Conservation (phyloP, 2,329 filamentous ascomycete species). For the Aspergillus candidus region DNA sequence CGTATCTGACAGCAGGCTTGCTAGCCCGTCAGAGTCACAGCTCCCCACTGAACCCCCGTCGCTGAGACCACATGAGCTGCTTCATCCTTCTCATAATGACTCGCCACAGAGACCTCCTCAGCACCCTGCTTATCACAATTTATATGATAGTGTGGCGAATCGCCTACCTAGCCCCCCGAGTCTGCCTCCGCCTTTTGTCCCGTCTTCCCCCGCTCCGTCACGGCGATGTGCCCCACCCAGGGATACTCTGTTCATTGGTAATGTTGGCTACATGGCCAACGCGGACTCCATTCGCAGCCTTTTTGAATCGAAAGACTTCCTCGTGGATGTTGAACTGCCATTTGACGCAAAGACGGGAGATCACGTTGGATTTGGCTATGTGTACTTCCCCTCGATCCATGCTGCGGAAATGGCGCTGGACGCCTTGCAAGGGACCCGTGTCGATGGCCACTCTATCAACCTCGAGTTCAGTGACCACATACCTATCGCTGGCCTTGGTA, state of each 20-base stretch:
- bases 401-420: slow-evolving; percentile 33
- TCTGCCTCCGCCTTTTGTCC: no score
- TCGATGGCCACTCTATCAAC: slow-evolving; percentile 38
- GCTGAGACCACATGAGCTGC: no score
- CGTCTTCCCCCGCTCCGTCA: no score
- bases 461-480: slow-evolving; percentile 32
- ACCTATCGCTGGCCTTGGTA: slow-evolving; percentile 14
- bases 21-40: no score
- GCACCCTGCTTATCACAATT: no score
- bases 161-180: no score
- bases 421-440: slow-evolving; percentile 30
- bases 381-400: slow-evolving; percentile 30
- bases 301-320: slow-evolving; percentile 33
- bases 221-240: no score
- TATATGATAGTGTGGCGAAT: no score
- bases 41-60: no score
- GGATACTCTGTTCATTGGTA: slow-evolving; percentile 33
- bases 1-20: no score
- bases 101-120: no score
- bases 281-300: slow-evolving; percentile 31
- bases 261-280: slow-evolving; percentile 35
- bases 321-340: slow-evolving; percentile 31
- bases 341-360: slow-evolving; percentile 26
- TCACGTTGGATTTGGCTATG: slow-evolving; percentile 38
- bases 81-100: no score